Conservation (phyloP, 805 yeast species). For the Diddensiella transvaalensis region DNA sequence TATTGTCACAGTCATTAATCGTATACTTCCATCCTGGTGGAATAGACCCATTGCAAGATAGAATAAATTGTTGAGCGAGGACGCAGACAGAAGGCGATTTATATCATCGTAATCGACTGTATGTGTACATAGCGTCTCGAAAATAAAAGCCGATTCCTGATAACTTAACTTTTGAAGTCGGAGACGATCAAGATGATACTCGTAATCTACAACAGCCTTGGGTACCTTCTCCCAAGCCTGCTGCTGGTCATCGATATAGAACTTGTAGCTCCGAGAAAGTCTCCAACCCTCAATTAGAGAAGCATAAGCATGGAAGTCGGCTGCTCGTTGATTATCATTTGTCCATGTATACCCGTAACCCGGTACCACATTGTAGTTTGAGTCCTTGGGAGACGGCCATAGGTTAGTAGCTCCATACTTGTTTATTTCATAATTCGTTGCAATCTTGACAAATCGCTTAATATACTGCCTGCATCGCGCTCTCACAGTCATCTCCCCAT, state of each 20-base stretch:
- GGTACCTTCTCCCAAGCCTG: conserved; percentile 23
- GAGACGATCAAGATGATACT: conserved; percentile 29
- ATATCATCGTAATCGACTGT: conserved; percentile 29
- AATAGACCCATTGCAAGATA: conserved; percentile 31
- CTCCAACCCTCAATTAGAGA: conserved; percentile 33
- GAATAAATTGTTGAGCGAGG: conserved; percentile 26
- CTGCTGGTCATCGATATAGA: conserved; percentile 24
- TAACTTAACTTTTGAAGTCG: conserved; percentile 23
- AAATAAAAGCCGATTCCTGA: conserved; percentile 28
- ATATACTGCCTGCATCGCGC: conserved; percentile 28
- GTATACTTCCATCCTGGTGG: conserved; percentile 27
- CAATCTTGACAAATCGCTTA: conserved; percentile 28
- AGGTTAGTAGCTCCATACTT: conserved; percentile 24
- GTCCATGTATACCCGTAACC: conserved; percentile 34
- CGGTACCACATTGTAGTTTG: conserved; percentile 22
- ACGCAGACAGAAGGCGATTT: conserved; percentile 27
- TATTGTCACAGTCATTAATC: conserved; percentile 25
- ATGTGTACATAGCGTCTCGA: conserved; percentile 23
- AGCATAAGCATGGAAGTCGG: conserved; percentile 24
- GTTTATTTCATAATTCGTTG: conserved; percentile 27
- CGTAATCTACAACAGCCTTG: conserved; percentile 28
- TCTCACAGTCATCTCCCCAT: conserved; percentile 30
- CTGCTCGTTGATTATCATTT: conserved; percentile 23
- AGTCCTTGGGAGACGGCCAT: conserved; percentile 20
- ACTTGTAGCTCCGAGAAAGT: conserved; percentile 25